Evolutionary conservation across 805 yeast species (phyloP), one percentile per base, ranked within the genome.

Genomic region (Kodamaea lidongshanica): DNA sequence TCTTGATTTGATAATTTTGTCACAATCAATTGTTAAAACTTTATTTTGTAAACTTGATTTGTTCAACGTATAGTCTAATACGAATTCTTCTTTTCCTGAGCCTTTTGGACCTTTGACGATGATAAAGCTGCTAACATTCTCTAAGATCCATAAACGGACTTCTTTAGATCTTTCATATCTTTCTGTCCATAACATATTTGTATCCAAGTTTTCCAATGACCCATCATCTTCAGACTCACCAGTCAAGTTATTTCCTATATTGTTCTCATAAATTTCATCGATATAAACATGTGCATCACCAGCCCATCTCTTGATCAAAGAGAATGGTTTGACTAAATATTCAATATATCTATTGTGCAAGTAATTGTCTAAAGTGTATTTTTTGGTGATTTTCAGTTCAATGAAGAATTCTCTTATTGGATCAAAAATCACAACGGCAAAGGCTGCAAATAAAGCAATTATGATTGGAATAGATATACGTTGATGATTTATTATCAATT

Each of bases 21-120:
- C 94, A 62, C 96, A 89, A 54, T 89, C 94, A 25, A 92, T 54
- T 35, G 74, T 67, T 22, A 87, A 62, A 3, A 79, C 70, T 38
- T 79, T 78, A 11, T 46, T 40, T 14, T 37, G 44, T 14, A 55
- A 42, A 3, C 44, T 33, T 1, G 67, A 64, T 16, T 66, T 74
- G 27, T 65, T 58, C 25, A 85, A 61, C 1, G 81, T 77, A 45
- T 79, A 75, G 25, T 76, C 76, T 48, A 79, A 57, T 4, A 89
- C 87, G 37, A 86, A 59, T 37, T 78, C 89, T 37, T 77, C 72
- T 46, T 92, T 89, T 13, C 97, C 98, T n/a, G 94, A 77, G 4
- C 98, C 98, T 41, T 85, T 71, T 4, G 98, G 97, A 8, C 98
- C 98, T 39, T 79, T 74, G 3, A 92, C 77, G 3, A 92, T 75